A percentile compares a stretch with the other conserved stretches of the same genome.
Evolutionary conservation across 148 eudicot genomes (phyloP).

Genomic region (Arctostaphylos glauca): DNA sequence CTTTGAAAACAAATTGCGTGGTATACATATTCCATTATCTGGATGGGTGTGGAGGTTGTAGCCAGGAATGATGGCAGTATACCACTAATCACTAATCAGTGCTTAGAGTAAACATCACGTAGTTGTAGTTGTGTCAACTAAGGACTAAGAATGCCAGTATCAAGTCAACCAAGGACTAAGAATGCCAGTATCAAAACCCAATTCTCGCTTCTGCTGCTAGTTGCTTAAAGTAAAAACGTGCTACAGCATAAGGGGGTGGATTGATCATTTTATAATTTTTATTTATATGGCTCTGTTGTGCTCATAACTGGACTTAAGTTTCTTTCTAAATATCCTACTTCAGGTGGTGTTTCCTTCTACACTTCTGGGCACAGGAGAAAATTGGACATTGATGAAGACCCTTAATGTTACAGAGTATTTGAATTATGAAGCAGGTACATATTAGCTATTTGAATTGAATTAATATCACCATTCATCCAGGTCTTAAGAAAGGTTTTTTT

Average conservation of each 20-base stretch:
- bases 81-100: neutral
- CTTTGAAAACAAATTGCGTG: neutral
- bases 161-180: neutral
- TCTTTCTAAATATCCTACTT: neutral
- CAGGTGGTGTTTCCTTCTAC: constrained; percentile 89
- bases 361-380: constrained; percentile 79
- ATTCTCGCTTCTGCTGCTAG: neutral
- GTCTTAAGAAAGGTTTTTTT: too few species aligned
- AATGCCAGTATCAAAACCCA: neutral
- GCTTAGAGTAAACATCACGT: neutral
- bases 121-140: neutral
- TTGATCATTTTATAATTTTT: neutral
- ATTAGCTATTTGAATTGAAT: too few species aligned
- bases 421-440: too few species aligned
- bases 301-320: constrained; percentile 2
- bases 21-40: too few species aligned
- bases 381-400: constrained; percentile 83
- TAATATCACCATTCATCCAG: too few species aligned
- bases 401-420: constrained; percentile 82
- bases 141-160: neutral
- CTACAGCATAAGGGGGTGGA: neutral
- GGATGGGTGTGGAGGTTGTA: too few species aligned
- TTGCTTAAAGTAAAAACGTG: neutral
- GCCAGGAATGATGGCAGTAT: neutral
- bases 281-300: neutral